phyloP scores from a whole-genome alignment of 805 yeast genomes.

The Millerago galiae region DNA sequence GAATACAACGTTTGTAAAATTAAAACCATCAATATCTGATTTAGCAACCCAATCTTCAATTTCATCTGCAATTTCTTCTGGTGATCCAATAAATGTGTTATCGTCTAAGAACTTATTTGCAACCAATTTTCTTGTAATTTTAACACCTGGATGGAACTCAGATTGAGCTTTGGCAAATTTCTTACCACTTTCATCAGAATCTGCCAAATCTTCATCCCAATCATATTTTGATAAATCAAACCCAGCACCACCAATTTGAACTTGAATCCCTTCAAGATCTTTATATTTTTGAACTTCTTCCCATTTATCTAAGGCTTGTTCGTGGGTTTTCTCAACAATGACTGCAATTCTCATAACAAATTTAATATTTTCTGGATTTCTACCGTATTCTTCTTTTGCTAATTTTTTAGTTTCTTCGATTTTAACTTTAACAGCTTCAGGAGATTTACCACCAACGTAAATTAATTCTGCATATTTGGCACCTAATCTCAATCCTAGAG shows the following conservation, averaged over 20 bases:
- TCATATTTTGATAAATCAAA: constrained; percentile 29
- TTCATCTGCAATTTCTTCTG: constrained; percentile 33
- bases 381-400: constrained; percentile 26
- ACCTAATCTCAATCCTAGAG: constrained; percentile 30
- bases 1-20: constrained; percentile 31
- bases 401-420: constrained; percentile 21
- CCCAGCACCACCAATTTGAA: constrained; percentile 34
- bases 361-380: constrained; percentile 30
- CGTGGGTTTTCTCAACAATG: constrained; percentile 30
- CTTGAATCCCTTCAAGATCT: constrained; percentile 33
- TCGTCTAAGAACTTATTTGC: constrained; percentile 23
- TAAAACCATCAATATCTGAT: constrained; percentile 37
- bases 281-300: constrained; percentile 25
- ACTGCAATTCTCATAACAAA: constrained; percentile 28
- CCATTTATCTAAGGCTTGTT: constrained; percentile 29
- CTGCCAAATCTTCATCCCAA: constrained; percentile 27
- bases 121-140: constrained; percentile 14
- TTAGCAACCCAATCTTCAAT: constrained; percentile 35
- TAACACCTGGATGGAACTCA: constrained; percentile 12
- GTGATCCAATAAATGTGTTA: constrained; percentile 25
- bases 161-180: constrained; percentile 17
- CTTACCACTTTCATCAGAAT: constrained; percentile 2
- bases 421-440: constrained; percentile 22
- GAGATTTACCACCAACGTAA: constrained; percentile 28
- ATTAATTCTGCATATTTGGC: constrained; percentile 34